Evolutionary conservation across 371 early-diverging fungal genomes (phyloP).

Genomic region (Phascolomyces articulosus): DNA sequence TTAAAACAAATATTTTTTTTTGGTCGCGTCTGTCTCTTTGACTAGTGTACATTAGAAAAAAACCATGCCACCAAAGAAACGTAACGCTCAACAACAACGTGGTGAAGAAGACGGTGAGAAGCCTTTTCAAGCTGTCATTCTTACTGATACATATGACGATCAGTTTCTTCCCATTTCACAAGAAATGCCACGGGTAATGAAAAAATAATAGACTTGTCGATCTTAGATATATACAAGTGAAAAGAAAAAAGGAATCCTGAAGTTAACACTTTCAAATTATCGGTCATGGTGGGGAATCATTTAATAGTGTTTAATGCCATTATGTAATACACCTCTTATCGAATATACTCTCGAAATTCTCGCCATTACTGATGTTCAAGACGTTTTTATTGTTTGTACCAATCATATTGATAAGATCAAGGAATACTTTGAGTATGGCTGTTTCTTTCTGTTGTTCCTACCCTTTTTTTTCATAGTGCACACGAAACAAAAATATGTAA

Average conservation of each 20-base stretch:
- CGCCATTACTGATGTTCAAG: conserved; percentile 71
- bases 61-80: conserved; percentile 40
- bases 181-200: conserved; percentile 80
- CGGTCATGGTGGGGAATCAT: too few species aligned
- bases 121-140: conserved; percentile 84
- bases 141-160: conserved; percentile 91
- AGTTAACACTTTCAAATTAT: conserved; percentile 2
- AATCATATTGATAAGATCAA: conserved; percentile 84
- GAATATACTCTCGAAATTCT: conserved; percentile 53
- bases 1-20: background rate
- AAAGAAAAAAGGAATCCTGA: background rate
- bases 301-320: conserved; percentile 87
- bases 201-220: too few species aligned
- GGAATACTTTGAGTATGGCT: conserved; percentile 77
- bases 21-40: background rate
- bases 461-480: too few species aligned
- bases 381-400: conserved; percentile 86
- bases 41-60: background rate
- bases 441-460: background rate
- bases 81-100: conserved; percentile 22
- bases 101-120: conserved; percentile 56
- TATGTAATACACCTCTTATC: conserved; percentile 93
- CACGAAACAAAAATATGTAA: too few species aligned
- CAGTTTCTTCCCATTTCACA: conserved; percentile 89
- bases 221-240: too few species aligned